Base-by-base conservation (phyloP, 176 grass and related monocot species). In the Pharus latifolius region DNA sequence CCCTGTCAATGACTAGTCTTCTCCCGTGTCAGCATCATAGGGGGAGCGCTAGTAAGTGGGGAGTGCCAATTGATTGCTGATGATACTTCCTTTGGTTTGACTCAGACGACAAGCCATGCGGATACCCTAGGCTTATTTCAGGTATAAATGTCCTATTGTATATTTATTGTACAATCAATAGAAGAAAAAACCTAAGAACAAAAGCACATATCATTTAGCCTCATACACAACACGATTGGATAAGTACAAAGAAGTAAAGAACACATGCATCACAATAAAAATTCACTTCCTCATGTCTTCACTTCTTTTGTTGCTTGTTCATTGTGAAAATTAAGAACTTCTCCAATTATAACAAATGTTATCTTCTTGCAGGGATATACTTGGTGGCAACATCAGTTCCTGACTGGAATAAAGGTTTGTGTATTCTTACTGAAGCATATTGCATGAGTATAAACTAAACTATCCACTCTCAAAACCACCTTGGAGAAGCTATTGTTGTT, bases 371-470 rank as follows among this genome's bases (percentile, higher is more conserved):
- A 96, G 93, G 89, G 76, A 57, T 83, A 84, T 82, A 92, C 86
- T 80, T 92, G 86, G 85, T 96, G 86, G 77, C 80, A 89, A 70
- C 80, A 89, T 81, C 93, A 96, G 69, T 92, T 96, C 83, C 70
- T 89, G 66, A 65, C 54, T 55, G 88, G 86, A 70, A 87, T 96
- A 82, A 89, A 96, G 85, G 93, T 91, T 49, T 69, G 38, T 89
- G 1, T 33, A 29, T 80, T 80, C 52, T 72, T 49, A 45, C 16
- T 14, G 19, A 76, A 59, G 28, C 25, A 24, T 32, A 40, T 72
- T 64, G 24, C 19, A 27, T n/a, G 15, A 72, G 46, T 14, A 66
- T 41, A 19, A 58, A 34, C 58, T n/a, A 13, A 16, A 9, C 10
- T 43, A 6, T 56, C 42, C 8, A 18, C 3, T 35, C 23, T 40